Base-by-base conservation (phyloP, 768 basidiomycete species). In the Suillus sp. region DNA sequence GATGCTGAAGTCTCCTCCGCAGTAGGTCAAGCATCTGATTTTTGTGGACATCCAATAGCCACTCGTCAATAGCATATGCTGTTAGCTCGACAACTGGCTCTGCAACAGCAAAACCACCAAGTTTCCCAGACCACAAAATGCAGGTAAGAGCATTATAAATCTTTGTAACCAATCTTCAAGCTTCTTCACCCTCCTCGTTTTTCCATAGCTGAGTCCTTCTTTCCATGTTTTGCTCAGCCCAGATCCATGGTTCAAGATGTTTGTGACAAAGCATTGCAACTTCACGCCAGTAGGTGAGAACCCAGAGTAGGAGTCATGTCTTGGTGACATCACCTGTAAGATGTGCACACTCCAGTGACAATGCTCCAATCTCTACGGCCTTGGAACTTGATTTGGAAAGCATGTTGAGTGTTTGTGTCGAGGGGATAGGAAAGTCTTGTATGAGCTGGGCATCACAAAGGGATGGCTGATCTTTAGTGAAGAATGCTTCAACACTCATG, bases 11-110 rank as follows among this genome's bases (percentile, higher is more conserved):
- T 25, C 22, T 47, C 32, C 59, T 22, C 30, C 5, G 10, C 13
- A 60, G 43, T n/a, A 60, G 22, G 20, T 60, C 59, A 3, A 60
- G 59, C 59, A 60, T 60, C 37, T 60, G 59, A 20, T 60, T 48
- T 1, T 60, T 13, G 9, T 60, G 42, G 38, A 40, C 42, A 43
- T 60, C 59, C 0, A 11, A 47, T 10, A 60, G 42, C 59, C 42
- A 47, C 1, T 47, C 20, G 1, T 60, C 14, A 14, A 42, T 47
- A 13, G 59, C 37, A 40, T 60, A 60, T 7, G 0, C 20, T 25
- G 35, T 0, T 37, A 60, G n/a, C 38, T 60, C 13, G 2, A 42
- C 20, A 43, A 60, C 30, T 3, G 59, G 59, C 7, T 60, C 59
- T 6, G 0, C 45, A 47, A 22, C 11, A 13, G 11, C 22, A 47